Base-by-base conservation (phyloP, 2,329 filamentous ascomycete species). In the Raffaelea ambrosiae region DNA sequence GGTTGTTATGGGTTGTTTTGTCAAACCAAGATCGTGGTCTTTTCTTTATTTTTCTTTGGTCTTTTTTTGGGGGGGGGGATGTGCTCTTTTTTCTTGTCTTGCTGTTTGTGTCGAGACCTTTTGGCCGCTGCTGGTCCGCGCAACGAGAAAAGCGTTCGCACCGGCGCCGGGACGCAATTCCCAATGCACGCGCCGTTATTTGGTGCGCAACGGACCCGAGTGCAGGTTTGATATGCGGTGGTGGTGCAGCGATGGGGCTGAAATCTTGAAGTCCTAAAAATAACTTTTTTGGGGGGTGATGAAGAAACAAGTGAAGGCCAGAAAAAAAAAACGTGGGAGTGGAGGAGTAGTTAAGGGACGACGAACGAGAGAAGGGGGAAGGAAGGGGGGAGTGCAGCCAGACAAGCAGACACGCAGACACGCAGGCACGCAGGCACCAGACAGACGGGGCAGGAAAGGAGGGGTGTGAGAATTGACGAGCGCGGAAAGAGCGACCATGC, bases 201-300 rank as follows among this genome's bases (percentile, higher is more conserved):
- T n/a, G 8, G 35, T 38, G 18, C 5, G 35, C 18, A 38, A 16
- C 26, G 26, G 26, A 29, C 26, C 26, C 18, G 18, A 22, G 5
- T 21, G 19, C 39, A 41, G 39, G 20, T 38, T n/a, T 38, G 35
- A 19, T 38, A 19, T 38, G 35, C 18, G 29, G 51, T 21, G 29
- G 45, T 48, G 20, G 51, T 51, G 51, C 48, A 53, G 42, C 26
- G 49, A 53, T 47, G 51, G 51, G 46, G 52, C 52, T 52, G 46
- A 49, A 48, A 47, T 29, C 36, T 20, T n/a, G 36, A 46, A 44
- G 41, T 51, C 51, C 52, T 53, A 54, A 53, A 54, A 54, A 54
- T 54, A 54, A 46, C 51, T 50, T 44, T 47, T 46, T 41, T 43
- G 7, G 44, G 38, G 42, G 44, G 26, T 36, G 48, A 51, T 48